A percentile compares a stretch with the other conserved stretches of the same genome.
Conservation (phyloP, 768 basidiomycete genomes). For the Kwoniella mangroviensis region DNA sequence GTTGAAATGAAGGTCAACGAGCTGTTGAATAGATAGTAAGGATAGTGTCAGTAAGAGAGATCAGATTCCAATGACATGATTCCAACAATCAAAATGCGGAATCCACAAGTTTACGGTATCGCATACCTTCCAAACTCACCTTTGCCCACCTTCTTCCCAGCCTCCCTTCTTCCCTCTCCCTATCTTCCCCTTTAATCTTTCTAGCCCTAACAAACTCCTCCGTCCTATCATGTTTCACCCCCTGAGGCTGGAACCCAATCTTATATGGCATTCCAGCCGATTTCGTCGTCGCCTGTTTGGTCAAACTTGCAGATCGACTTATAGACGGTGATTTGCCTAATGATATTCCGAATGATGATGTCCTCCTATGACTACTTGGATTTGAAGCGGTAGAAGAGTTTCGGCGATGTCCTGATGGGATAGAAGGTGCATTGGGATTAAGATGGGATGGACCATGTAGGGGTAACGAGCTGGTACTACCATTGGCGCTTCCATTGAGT, state of each 20-base stretch:
- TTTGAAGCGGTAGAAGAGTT: slow-evolving; percentile 18
- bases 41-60: no score
- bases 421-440: slow-evolving; percentile 30
- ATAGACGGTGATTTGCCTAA: slow-evolving; percentile 11
- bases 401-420: slow-evolving; percentile 13
- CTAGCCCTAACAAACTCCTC: slow-evolving; percentile 72
- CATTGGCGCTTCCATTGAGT: background rate
- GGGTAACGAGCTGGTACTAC: slow-evolving; percentile 32
- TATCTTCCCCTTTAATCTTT: slow-evolving; percentile 58
- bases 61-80: no score
- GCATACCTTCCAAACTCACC: slow-evolving; percentile 61
- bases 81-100: no score
- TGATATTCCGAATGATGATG: slow-evolving; percentile 22
- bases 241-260: slow-evolving; percentile 91
- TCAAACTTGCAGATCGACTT: slow-evolving; percentile 39
- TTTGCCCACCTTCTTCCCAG: slow-evolving; percentile 87
- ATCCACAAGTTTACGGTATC: no score
- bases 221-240: slow-evolving; percentile 76
- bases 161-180: slow-evolving; percentile 78
- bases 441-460: slow-evolving; percentile 39
- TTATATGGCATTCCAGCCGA: slow-evolving; percentile 65
- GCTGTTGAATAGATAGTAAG: slow-evolving; percentile 38
- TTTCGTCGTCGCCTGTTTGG: slow-evolving; percentile 16
- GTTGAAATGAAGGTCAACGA: slow-evolving; percentile 62
- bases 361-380: slow-evolving; percentile 3